These are phyloP conservation scores for Artemisia annua DNA, from an alignment of 129 eudicot genomes.

Conservation along the genomic window DNA sequence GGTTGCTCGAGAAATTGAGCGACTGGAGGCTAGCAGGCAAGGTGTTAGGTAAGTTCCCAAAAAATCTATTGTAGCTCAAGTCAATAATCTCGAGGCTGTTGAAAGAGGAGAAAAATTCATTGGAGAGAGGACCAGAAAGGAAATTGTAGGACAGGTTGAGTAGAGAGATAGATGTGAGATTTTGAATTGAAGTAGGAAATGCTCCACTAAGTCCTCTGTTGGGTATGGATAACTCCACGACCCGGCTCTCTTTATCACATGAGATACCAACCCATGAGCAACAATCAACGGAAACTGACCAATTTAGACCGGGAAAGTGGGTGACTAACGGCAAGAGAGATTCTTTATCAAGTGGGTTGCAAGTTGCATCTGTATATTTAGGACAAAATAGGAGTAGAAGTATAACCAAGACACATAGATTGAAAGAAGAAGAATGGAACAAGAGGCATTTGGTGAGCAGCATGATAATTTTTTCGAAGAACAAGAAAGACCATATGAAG, in stretches of 20 bases:
- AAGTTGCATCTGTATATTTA: slow-evolving; percentile 29
- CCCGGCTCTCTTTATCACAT: slow-evolving; percentile 45
- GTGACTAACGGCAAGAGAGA: slow-evolving; percentile 39
- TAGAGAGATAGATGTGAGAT: slow-evolving; percentile 44
- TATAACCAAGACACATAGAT: too few species aligned
- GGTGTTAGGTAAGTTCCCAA: slow-evolving; percentile 32
- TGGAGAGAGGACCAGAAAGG: slow-evolving; percentile 38
- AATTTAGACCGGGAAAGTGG: slow-evolving; percentile 24
- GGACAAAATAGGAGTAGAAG: too few species aligned
- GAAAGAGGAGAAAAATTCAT: slow-evolving; percentile 15
- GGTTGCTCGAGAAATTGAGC: slow-evolving; percentile 60
- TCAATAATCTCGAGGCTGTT: slow-evolving; percentile 21
- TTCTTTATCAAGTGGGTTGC: slow-evolving; percentile 35
- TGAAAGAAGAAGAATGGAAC: too few species aligned
- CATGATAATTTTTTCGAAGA: too few species aligned
- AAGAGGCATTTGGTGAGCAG: too few species aligned
- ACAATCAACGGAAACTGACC: slow-evolving; percentile 37
- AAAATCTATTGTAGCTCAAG: slow-evolving; percentile 46
- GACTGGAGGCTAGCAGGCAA: slow-evolving; percentile 22
- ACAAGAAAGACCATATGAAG: too few species aligned
- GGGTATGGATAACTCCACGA: slow-evolving; percentile 43
- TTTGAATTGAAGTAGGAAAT: slow-evolving; percentile 36
- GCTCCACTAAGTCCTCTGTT: slow-evolving; percentile 40
- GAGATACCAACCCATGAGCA: slow-evolving; percentile 62
- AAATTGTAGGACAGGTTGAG: slow-evolving; percentile 57